Evolutionary conservation across 345 rosid genomes (phyloP), one percentile per base, ranked within the genome.

Genomic region (Aegle marmelos): DNA sequence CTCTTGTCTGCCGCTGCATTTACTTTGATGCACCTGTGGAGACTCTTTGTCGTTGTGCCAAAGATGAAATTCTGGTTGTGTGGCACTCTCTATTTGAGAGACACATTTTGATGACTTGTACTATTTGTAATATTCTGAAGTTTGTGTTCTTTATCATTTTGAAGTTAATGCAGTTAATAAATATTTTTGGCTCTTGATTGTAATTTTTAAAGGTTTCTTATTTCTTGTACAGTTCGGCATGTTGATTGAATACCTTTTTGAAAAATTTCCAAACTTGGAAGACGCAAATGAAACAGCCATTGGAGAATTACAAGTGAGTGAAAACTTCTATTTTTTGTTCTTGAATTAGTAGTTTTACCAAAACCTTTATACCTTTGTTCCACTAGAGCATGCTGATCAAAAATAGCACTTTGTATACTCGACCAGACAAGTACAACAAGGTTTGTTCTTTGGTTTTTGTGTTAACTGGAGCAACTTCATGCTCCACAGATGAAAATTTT

Each of bases 201-300:
- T 72, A 37, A 57, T 7, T 59, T 16, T 82, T 69, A 61, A 61
- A 36, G 16, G 28, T 71, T 64, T 72, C 16, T 13, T 61, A 30
- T 80, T 57, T 79, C 30, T 75, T 73, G 79, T 85, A 86, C 91
- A 95, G 99, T 96, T 96, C 79, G 99, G 99, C 54, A 96, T 96
- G 99, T 81, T 94, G 85, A 94, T 96, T 79, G 99, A 94, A 80
- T 90, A 81, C 82, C 94, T 96, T 71, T 96, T 96, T 74, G 97
- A 94, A 67, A 86, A 84, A 83, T 90, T 89, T 69, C 93, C 98
- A 8, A 89, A 90, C 79, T 71, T 82, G 61, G 97, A 93, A 71
- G 90, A 85, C 70, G 91, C 85, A 53, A 90, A 83, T 68, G 97
- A 91, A 83, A 73, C 86, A 68, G 95, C 97, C 24, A 94, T 96